Conservation (phyloP, 768 basidiomycete genomes). For the Sarcomyxa edulis region DNA sequence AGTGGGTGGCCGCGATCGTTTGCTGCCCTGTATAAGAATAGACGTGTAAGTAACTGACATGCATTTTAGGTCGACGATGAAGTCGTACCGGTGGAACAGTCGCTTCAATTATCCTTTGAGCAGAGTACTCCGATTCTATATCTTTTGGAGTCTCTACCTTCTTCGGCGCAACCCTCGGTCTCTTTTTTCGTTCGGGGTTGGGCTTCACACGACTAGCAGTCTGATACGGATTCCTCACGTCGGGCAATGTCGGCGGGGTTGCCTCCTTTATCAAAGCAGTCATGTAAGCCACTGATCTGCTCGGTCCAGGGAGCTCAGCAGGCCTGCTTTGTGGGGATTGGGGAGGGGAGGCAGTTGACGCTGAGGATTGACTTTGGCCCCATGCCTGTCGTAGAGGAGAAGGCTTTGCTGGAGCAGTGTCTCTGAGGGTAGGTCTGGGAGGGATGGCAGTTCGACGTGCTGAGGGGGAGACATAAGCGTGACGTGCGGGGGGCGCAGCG, state of each 20-base stretch:
- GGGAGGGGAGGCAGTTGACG: slow-evolving; percentile 33
- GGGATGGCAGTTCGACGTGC: slow-evolving; percentile 34
- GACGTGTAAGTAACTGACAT: no score
- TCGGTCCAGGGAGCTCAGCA: slow-evolving; percentile 38
- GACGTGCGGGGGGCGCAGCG: slow-evolving; percentile 9
- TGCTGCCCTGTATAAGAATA: slow-evolving; percentile 52
- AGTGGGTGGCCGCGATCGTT: slow-evolving; percentile 69
- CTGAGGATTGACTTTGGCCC: slow-evolving; percentile 31
- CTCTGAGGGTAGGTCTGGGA: slow-evolving; percentile 28
- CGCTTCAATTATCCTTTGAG: slow-evolving; percentile 72
- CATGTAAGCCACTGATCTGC: slow-evolving; percentile 66
- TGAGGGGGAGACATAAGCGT: slow-evolving; percentile 13
- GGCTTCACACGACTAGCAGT: slow-evolving; percentile 58
- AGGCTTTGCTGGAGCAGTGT: slow-evolving; percentile 58
- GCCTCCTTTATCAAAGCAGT: slow-evolving; percentile 67
- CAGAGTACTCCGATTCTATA: slow-evolving; percentile 30
- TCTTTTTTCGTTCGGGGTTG: slow-evolving; percentile 39
- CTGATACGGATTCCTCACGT: slow-evolving; percentile 77
- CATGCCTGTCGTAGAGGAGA: slow-evolving; percentile 76
- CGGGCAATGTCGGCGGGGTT: slow-evolving; percentile 58
- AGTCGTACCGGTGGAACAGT: slow-evolving; percentile 70
- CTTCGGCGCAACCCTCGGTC: slow-evolving; percentile 37
- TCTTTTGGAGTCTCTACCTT: slow-evolving; percentile 24
- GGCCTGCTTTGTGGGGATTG: slow-evolving; percentile 24
- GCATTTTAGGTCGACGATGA: no score